Percentiles rank a stretch among this genome's conserved stretches.
Evolutionary conservation across 306 rosid species (phyloP).

Genomic region (Carpinus fangiana): DNA sequence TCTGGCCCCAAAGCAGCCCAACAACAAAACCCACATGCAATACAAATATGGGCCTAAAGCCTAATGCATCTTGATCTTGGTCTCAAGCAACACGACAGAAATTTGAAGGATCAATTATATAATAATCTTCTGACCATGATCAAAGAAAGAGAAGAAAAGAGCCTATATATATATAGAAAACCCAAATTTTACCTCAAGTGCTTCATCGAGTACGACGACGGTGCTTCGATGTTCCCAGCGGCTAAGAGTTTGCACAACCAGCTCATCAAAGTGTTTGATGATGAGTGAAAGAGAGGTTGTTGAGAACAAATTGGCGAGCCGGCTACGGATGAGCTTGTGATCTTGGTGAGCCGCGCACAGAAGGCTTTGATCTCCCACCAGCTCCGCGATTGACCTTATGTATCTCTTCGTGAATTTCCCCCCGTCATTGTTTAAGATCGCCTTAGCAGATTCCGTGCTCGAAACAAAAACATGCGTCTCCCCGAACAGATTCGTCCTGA

Average conservation of each 20-base stretch:
- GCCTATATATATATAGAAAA: too few relatives aligned
- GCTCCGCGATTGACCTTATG: conserved; percentile 57
- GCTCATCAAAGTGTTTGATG: conserved; percentile 52
- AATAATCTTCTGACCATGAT: not conserved
- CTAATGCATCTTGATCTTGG: too few relatives aligned
- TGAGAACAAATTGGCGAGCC: conserved; percentile 53
- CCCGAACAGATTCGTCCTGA: conserved; percentile 72
- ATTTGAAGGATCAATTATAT: too few relatives aligned
- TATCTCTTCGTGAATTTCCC: conserved; percentile 72
- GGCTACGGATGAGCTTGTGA: conserved; percentile 65
- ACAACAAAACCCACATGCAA: too few relatives aligned
- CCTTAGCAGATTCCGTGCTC: conserved; percentile 58
- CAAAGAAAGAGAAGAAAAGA: not conserved
- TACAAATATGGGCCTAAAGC: too few relatives aligned
- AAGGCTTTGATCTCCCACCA: conserved; percentile 65
- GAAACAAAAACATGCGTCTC: conserved; percentile 74
- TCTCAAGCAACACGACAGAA: too few relatives aligned
- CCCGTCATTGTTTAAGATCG: conserved; percentile 54
- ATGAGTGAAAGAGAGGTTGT: conserved; percentile 39
- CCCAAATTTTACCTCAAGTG: conserved; percentile 52
- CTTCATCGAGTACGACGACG: conserved; percentile 57
- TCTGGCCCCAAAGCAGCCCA: too few relatives aligned
- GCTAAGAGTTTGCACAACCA: conserved; percentile 39
- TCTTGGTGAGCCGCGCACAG: conserved; percentile 59
- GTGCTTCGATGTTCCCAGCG: conserved; percentile 52